Percentiles rank a stretch among this genome's conserved stretches.
Conservation (phyloP, 768 basidiomycete species). For the Mycena belliarum region DNA sequence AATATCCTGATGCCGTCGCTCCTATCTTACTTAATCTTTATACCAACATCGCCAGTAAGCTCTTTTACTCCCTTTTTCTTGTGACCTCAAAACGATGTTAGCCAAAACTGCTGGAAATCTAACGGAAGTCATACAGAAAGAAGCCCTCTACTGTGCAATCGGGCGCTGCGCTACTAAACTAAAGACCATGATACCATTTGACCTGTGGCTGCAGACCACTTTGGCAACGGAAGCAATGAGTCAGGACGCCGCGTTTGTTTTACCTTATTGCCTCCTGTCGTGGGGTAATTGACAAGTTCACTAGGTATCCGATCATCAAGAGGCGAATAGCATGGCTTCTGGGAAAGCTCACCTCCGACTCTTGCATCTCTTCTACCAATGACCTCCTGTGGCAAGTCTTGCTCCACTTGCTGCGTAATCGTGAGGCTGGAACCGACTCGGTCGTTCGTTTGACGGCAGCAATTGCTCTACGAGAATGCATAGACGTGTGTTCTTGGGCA, state of each 20-base stretch:
- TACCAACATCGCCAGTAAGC: slow-evolving; percentile 58
- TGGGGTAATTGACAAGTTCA: slow-evolving; percentile 9
- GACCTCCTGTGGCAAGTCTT: slow-evolving; percentile 79
- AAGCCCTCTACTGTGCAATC: slow-evolving; percentile 85
- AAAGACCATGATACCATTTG: slow-evolving; percentile 64
- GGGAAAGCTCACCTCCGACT: slow-evolving; percentile 83
- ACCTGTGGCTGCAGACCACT: slow-evolving; percentile 65
- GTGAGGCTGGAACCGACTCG: slow-evolving; percentile 69
- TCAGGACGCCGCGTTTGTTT: slow-evolving; percentile 56
- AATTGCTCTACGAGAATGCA: slow-evolving; percentile 74
- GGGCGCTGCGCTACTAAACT: slow-evolving; percentile 77
- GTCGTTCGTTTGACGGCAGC: slow-evolving; percentile 89
- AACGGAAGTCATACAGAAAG: slow-evolving; percentile 69
- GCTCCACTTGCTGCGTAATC: slow-evolving; percentile 71
- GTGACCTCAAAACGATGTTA: slow-evolving; percentile 20
- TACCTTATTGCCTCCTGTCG: neutral
- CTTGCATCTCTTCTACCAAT: slow-evolving; percentile 59
- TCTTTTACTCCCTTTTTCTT: neutral
- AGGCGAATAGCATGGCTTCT: slow-evolving; percentile 95
- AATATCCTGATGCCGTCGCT: slow-evolving; percentile 68
- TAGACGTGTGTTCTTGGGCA: slow-evolving; percentile 62
- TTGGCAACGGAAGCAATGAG: slow-evolving; percentile 61
- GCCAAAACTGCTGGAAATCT: slow-evolving; percentile 55
- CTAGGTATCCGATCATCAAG: slow-evolving; percentile 88
- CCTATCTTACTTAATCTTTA: slow-evolving; percentile 66